phyloP scores from a whole-genome alignment of 768 basidiomycete genomes.

The Pholiota conissans region DNA sequence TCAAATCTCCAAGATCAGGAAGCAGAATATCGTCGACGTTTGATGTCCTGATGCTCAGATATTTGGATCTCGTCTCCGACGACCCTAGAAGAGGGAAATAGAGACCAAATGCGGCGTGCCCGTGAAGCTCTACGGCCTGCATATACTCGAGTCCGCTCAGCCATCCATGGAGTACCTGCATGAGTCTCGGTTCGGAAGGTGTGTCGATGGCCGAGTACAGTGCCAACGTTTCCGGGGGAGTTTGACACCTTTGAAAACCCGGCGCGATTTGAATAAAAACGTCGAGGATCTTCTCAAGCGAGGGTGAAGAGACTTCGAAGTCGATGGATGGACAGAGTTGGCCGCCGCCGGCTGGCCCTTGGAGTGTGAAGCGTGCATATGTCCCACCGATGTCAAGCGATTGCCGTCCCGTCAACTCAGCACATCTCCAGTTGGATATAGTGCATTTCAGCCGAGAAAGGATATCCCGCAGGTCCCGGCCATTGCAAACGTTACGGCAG shows the following conservation, averaged over 20 bases:
- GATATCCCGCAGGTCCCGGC: conserved; percentile 12
- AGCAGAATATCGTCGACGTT: not conserved
- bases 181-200: not conserved
- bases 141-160: not conserved
- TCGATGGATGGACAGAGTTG: conserved; percentile 5
- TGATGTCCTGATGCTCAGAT: not conserved
- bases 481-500: conserved; percentile 10
- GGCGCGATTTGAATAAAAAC: not conserved
- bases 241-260: not conserved
- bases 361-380: conserved; percentile 10
- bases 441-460: conserved; percentile 6
- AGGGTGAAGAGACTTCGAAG: conserved; percentile 15
- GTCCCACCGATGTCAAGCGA: conserved; percentile 14
- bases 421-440: conserved; percentile 16
- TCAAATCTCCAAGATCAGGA: not conserved
- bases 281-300: not conserved
- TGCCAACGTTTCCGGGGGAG: not conserved
- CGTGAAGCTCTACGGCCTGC: not conserved
- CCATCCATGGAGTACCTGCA: not conserved
- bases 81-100: not conserved
- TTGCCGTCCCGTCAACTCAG: conserved; percentile 16
- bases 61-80: not conserved
- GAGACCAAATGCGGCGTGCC: not conserved
- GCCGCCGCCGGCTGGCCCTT: conserved; percentile 8
- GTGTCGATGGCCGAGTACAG: not conserved